A percentile compares a stretch with the other conserved stretches of the same genome.
Evolutionary conservation across 1,284 basidiomycete species (phyloP).

Genomic region (Exobasidium rhododendri): DNA sequence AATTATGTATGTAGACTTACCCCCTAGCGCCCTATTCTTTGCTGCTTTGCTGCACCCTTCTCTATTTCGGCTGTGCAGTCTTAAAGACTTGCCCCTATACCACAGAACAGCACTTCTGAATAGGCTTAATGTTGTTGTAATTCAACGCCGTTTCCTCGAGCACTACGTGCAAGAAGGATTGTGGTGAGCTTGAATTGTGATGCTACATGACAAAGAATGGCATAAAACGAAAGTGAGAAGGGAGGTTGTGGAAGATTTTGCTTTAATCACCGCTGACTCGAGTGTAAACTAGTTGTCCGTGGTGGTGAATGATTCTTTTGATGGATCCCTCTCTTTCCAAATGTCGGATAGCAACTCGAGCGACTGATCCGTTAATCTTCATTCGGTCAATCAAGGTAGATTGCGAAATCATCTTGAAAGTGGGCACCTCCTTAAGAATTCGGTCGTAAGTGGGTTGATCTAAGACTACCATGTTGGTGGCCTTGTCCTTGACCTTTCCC

Average conservation of each 20-base stretch:
- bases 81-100: too few relatives aligned
- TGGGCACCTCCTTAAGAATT: conserved; percentile 98
- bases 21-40: background rate
- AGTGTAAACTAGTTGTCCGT: conserved; percentile 85
- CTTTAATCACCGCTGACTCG: conserved; percentile 55
- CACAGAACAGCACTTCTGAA: too few relatives aligned
- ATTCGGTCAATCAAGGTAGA: conserved; percentile 84
- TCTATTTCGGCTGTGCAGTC: too few relatives aligned
- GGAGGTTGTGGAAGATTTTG: background rate
- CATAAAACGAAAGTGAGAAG: background rate
- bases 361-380: conserved; percentile 92
- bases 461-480: conserved; percentile 78
- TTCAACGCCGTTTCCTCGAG: too few relatives aligned
- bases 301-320: conserved; percentile 95
- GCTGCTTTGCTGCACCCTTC: too few relatives aligned
- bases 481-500: conserved; percentile 98
- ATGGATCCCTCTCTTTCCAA: conserved; percentile 93
- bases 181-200: background rate
- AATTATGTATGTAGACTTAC: background rate
- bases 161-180: background rate
- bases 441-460: conserved; percentile 73
- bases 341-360: conserved; percentile 87
- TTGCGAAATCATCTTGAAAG: conserved; percentile 98
- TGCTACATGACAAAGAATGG: conserved; percentile 6
- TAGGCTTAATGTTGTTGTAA: too few relatives aligned